Conservation (phyloP, 768 basidiomycete species). For the Mycena indigotica region DNA sequence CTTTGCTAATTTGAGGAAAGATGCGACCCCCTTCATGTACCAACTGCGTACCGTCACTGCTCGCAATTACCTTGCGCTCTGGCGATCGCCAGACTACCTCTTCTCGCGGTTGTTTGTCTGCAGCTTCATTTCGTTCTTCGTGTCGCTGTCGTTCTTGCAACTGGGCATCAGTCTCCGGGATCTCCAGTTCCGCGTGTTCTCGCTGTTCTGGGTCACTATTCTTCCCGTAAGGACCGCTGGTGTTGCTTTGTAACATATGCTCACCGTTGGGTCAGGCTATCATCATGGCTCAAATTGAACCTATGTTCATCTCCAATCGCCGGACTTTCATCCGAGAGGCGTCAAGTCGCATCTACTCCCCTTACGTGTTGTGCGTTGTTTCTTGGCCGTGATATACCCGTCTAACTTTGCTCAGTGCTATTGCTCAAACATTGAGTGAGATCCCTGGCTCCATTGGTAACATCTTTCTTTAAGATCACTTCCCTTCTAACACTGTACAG, state of each 20-base stretch:
- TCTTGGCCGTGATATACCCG: not conserved
- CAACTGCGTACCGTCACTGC: slow-evolving; percentile 70
- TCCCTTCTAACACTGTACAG: slow-evolving; percentile 38
- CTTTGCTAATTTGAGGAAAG: slow-evolving; percentile 32
- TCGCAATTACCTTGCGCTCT: slow-evolving; percentile 71
- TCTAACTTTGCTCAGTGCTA: slow-evolving; percentile 37
- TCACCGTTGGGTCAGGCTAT: slow-evolving; percentile 45
- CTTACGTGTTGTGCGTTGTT: slow-evolving; percentile 65
- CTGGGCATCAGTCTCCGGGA: slow-evolving; percentile 65
- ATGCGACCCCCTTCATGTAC: slow-evolving; percentile 75
- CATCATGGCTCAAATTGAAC: slow-evolving; percentile 80
- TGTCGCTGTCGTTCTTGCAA: slow-evolving; percentile 80
- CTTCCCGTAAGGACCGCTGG: not conserved
- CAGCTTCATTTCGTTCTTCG: slow-evolving; percentile 65
- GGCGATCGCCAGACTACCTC: slow-evolving; percentile 85
- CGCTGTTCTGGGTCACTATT: slow-evolving; percentile 50
- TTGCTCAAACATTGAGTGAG: slow-evolving; percentile 80
- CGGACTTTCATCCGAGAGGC: slow-evolving; percentile 58
- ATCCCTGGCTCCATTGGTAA: slow-evolving; percentile 45
- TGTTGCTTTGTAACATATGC: not conserved
- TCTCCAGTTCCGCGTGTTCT: slow-evolving; percentile 80
- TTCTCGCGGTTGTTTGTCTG: slow-evolving; percentile 82
- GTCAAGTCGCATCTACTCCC: slow-evolving; percentile 83
- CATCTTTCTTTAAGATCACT: not conserved
- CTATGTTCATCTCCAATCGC: slow-evolving; percentile 78